phyloP scores from a whole-genome alignment of 1,284 basidiomycete genomes.

The Naganishia sp. region DNA sequence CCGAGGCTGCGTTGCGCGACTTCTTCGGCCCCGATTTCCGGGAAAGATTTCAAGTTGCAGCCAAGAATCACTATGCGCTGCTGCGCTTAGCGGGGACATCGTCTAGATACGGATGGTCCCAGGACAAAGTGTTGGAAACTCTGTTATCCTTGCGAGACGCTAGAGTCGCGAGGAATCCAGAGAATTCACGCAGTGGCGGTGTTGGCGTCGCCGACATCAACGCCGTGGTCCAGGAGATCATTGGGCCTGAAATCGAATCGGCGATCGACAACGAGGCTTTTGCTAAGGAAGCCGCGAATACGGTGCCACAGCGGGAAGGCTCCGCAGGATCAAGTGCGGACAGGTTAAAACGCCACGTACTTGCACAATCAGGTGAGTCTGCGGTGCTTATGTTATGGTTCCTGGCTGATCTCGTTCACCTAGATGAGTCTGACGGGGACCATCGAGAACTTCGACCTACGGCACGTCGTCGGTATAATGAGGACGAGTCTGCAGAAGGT shows the following conservation, averaged over 20 bases:
- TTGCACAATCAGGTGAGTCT: background rate
- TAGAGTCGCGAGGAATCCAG: background rate
- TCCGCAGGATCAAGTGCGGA: background rate
- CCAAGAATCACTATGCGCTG: background rate
- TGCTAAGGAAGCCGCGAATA: background rate
- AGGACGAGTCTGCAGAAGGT: background rate
- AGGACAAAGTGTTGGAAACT: background rate
- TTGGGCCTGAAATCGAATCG: background rate
- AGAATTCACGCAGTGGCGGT: background rate
- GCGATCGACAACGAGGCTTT: background rate
- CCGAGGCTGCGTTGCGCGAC: background rate
- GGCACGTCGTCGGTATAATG: background rate
- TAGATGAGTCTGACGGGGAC: background rate
- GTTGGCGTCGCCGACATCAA: background rate
- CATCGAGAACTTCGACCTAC: background rate
- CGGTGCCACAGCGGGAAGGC: background rate
- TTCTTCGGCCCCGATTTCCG: constrained; percentile 1
- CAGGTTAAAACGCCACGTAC: background rate
- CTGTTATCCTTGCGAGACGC: background rate
- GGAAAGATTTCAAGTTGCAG: background rate
- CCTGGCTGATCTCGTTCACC: background rate
- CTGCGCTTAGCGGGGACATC: background rate
- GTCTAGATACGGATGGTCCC: background rate
- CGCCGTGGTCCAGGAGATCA: background rate
- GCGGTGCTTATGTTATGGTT: background rate